Evolutionary conservation across 306 rosid species (phyloP), one percentile per base, ranked within the genome.

Genomic region (Rosa multiflora): DNA sequence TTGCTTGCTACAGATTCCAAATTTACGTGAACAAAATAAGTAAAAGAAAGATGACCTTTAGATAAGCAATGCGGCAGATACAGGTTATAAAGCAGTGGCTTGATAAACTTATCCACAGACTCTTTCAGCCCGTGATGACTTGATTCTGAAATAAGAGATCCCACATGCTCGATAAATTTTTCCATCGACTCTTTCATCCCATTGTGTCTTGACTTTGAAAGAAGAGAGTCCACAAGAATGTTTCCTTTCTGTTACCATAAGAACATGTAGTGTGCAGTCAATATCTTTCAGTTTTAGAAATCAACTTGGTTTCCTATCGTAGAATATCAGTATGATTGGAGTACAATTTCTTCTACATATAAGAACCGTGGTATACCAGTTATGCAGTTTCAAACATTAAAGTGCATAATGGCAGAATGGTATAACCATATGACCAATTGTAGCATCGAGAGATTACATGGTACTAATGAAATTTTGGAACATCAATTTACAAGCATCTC

Each of bases 11-110:
- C 8, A 82, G 8, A 53, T n/a, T 37, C 49, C 20, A 53, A 73
- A 53, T 71, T 42, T 35, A 56, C 48, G 52, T 32, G 64, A 63
- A 59, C 40, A 56, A 20, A 76, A 67, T 3, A 42, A 42, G 35
- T 42, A 11, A 26, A 72, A 29, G 82, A 44, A 67, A 43, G 81
- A 75, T 88, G 74, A 94, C 98, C 95, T n/a, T 81, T 37, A 39
- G 84, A 80, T 49, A 77, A 35, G n/a, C 80, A 82, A 42, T 67
- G 83, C 73, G 70, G 63, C 21, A 8, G 82, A 88, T 86, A 88
- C 78, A 92, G 90, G 74, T 85, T 88, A 68, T 75, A 66, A 78
- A 95, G 95, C 73, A 95, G 84, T 0, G 99, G 98, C 71, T 79
- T 82, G 70, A 95, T 85, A 82, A 82, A 85, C 70, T 59, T 73